Base-by-base conservation (phyloP, 73 alveolate genomes). In the Uronychia binucleata region DNA sequence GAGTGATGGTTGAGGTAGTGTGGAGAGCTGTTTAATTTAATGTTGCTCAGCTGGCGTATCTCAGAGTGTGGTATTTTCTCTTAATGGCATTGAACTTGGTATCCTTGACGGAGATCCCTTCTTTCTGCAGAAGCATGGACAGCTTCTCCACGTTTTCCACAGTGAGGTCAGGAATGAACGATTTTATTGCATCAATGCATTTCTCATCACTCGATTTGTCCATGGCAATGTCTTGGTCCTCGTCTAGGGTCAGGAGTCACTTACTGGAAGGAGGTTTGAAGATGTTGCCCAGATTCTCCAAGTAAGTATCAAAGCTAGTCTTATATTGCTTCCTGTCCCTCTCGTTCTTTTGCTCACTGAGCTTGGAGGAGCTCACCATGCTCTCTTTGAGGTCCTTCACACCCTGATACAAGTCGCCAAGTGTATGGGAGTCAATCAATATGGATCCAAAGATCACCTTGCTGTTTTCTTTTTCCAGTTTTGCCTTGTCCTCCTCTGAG, bases 111-210 rank as follows among this genome's bases (percentile, higher is more conserved):
- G 60, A 1, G 58, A 80, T 14, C 1, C 93, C 93, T 27, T 87
- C 93, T 34, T 87, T 87, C 30, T 80, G 75, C 1, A 87, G 86
- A 8, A 87, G 11, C 11, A 26, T 1, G 1, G 82, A 74, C 1
- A 87, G 89, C 31, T 87, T 87, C 82, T 74, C 89, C 19, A 87
- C 93, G 31, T 87, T 87, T 11, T 87, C 93, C 5, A 81, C 83
- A 11, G 92, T 79, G 31, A 86, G 34, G 77, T 86, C 92, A 35
- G 92, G 92, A 11, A 79, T 58, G 29, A 77, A 26, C 0, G 35
- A 80, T 31, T 57, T 85, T 1, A 85, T 85, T 31, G 46, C 0
- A 0, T 85, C 86, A 26, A 77, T 19, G 30, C 78, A 67, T 8
- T 67, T 67, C 32, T 5, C 32, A 46, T 85, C 86, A 75, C 74